Evolutionary conservation across 331 rosid species (phyloP), one percentile per base, ranked within the genome.

Genomic region (Malus hybrid): DNA sequence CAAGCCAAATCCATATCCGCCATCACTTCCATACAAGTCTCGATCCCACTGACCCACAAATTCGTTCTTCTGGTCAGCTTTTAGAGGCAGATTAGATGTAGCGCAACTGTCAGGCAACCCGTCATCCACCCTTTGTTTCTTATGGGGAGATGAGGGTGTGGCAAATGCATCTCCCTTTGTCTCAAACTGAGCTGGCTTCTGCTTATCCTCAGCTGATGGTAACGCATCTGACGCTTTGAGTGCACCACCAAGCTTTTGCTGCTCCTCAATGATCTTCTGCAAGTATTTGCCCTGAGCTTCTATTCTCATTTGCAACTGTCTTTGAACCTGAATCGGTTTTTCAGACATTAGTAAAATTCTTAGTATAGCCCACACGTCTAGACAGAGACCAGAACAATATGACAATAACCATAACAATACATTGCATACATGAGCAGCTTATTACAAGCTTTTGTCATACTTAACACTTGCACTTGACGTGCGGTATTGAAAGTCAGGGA

Each of bases 271-370:
- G 87, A 93, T 93, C 91, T 91, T 93, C 88, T 91, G 94, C 87
- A 93, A 86, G 86, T 93, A 93, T 82, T 91, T 93, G 3, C 97
- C 97, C 78, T 93, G 98, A 44, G 98, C 98, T 90, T 93, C 97
- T 61, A 93, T 93, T 85, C 98, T 90, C 98, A 93, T 88, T 70
- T 93, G 98, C 63, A 93, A 80, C 82, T 93, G 98, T 85, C 91
- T 87, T 68, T 93, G 98, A 84, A 93, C 98, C 98, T 93, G 86
- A 78, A 80, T 82, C 65, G 71, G 73, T 30, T 71, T 30, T 66
- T 57, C 29, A 82, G 48, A 42, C 57, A 72, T 60, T 33, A 71
- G 75, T 16, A 16, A 36, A 30, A n/a, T 24, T 78, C 22, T 28
- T 71, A 19, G 48, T 28, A 57, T 57, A 56, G 64, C 26, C 32